Conservation (phyloP, 2,329 filamentous ascomycete genomes). For the Epichloe festucae region DNA sequence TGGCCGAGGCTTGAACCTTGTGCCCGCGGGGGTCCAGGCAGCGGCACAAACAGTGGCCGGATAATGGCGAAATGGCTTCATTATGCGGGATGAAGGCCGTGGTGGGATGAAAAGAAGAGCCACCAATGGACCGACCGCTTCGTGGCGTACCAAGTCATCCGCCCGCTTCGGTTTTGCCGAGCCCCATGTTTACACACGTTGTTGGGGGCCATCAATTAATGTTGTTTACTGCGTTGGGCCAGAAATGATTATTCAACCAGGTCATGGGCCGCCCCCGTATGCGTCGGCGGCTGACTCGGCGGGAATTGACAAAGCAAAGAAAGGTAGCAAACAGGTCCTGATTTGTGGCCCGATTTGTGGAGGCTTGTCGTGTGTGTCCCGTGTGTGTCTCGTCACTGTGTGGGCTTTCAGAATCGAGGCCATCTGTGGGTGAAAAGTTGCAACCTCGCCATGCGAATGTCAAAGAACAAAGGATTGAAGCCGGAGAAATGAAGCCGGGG, state of each 20-base stretch:
- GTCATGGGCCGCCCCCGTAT: too few relatives aligned
- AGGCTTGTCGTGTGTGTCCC: background rate
- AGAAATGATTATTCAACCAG: too few relatives aligned
- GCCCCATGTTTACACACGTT: background rate
- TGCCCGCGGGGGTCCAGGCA: too few relatives aligned
- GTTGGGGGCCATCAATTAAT: background rate
- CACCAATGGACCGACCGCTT: background rate
- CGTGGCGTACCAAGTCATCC: background rate
- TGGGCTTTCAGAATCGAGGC: background rate
- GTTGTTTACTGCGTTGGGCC: too few relatives aligned
- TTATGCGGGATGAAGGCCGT: background rate
- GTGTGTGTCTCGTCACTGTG: too few relatives aligned
- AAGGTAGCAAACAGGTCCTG: too few relatives aligned
- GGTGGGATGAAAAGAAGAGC: too few relatives aligned
- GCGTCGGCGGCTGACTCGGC: too few relatives aligned
- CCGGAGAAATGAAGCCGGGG: background rate
- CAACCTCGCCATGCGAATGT: conserved; percentile 4
- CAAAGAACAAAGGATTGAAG: background rate
- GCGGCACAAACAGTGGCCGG: too few relatives aligned
- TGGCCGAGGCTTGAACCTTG: too few relatives aligned
- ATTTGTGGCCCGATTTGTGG: background rate
- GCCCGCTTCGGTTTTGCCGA: too few relatives aligned
- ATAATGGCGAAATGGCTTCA: background rate
- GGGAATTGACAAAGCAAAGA: too few relatives aligned
- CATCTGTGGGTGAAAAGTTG: background rate